Evolutionary conservation across 768 basidiomycete genomes (phyloP).

Genomic region (Pisolithus marmoratus): DNA sequence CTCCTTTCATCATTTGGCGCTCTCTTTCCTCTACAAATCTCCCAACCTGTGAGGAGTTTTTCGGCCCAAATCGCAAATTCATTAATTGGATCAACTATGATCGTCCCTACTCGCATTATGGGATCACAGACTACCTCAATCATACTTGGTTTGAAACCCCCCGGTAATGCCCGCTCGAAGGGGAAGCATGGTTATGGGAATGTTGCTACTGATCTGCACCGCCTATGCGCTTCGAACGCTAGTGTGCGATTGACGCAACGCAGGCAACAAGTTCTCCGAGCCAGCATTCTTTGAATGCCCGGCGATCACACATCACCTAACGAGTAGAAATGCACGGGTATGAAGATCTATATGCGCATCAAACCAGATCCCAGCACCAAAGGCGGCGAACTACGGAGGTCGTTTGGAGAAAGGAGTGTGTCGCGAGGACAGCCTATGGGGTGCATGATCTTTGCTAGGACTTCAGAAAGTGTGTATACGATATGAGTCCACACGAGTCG

Average conservation of each 20-base stretch:
- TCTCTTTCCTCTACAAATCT: slow-evolving; percentile 37
- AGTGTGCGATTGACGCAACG: slow-evolving; percentile 21
- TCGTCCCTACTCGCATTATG: slow-evolving; percentile 50
- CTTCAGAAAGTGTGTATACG: background rate
- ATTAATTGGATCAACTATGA: slow-evolving; percentile 69
- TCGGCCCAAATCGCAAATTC: slow-evolving; percentile 75
- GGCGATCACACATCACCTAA: slow-evolving; percentile 50
- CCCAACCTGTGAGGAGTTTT: slow-evolving; percentile 74
- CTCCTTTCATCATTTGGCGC: slow-evolving; percentile 26
- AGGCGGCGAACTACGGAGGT: slow-evolving; percentile 48
- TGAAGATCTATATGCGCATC: slow-evolving; percentile 59
- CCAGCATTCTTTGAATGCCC: slow-evolving; percentile 55
- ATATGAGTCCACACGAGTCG: slow-evolving; percentile 72
- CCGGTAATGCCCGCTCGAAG: slow-evolving; percentile 53
- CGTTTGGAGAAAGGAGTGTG: slow-evolving; percentile 37
- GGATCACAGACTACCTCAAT: slow-evolving; percentile 61
- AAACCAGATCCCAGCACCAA: slow-evolving; percentile 72
- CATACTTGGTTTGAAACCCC: slow-evolving; percentile 80
- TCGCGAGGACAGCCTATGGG: slow-evolving; percentile 61
- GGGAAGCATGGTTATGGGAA: slow-evolving; percentile 67
- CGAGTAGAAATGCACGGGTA: slow-evolving; percentile 50
- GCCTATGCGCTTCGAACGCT: slow-evolving; percentile 10
- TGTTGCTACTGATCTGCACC: slow-evolving; percentile 51
- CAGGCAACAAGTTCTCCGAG: slow-evolving; percentile 31
- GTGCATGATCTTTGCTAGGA: background rate